Conservation (phyloP, 306 rosid species). For the Sophora flavescens region DNA sequence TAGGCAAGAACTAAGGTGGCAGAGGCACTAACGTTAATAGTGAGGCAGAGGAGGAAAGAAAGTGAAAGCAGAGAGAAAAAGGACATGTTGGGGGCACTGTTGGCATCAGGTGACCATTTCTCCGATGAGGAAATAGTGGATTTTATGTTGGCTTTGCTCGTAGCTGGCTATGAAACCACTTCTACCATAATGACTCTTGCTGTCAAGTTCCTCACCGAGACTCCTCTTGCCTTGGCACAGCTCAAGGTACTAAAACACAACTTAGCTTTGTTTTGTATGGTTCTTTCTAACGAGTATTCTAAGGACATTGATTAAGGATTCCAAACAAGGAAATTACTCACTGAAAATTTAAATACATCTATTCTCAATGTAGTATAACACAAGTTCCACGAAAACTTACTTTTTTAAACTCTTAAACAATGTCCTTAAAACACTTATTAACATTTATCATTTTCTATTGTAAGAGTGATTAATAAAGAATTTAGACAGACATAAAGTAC, state of each 20-base stretch:
- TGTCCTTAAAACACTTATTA: too few species aligned
- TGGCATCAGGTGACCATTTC: conserved; percentile 79
- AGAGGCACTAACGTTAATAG: conserved; percentile 78
- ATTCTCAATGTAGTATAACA: too few species aligned
- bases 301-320: too few species aligned
- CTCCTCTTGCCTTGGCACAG: conserved; percentile 89
- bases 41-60: conserved; percentile 72
- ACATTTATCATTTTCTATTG: too few species aligned
- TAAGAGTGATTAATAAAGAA: too few species aligned
- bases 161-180: conserved; percentile 96
- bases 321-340: too few species aligned
- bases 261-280: not conserved
- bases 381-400: too few species aligned
- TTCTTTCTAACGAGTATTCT: too few species aligned
- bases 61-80: conserved; percentile 52
- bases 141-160: conserved; percentile 86
- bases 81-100: conserved; percentile 83
- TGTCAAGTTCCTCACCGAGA: conserved; percentile 88
- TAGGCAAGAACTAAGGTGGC: conserved; percentile 95
- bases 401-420: too few species aligned
- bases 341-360: too few species aligned
- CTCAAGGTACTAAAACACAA: conserved; percentile 65
- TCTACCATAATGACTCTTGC: conserved; percentile 97
- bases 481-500: too few species aligned
- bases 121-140: conserved; percentile 89